Evolutionary conservation across 1,284 basidiomycete genomes (phyloP).

Genomic region (Trichosporon sp.): DNA sequence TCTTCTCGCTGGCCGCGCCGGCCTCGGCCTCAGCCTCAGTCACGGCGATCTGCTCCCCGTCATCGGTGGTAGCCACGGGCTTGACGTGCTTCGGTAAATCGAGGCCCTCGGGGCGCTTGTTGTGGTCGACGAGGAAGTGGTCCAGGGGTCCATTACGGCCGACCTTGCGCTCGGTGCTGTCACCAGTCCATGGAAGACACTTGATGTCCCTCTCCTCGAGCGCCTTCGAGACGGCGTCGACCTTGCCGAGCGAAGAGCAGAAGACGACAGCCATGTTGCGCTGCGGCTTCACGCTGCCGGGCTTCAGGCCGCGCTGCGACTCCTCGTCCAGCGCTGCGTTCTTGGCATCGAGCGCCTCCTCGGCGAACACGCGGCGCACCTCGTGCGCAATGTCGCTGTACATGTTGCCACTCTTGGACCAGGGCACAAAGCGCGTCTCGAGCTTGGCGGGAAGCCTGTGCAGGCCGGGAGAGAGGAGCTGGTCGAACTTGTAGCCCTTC

Average conservation of each 20-base stretch:
- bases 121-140: constrained; percentile 59
- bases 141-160: constrained; percentile 67
- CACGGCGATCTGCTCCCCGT: not conserved
- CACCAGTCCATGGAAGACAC: constrained; percentile 67
- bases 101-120: constrained; percentile 2
- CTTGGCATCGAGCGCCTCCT: constrained; percentile 34
- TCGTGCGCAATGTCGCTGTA: constrained; percentile 74
- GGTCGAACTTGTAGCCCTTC: constrained; percentile 58
- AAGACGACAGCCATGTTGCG: constrained; percentile 70
- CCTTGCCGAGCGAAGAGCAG: constrained; percentile 72
- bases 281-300: constrained; percentile 14
- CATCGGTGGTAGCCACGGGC: not conserved
- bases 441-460: constrained; percentile 74
- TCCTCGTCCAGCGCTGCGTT: constrained; percentile 65
- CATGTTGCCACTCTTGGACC: constrained; percentile 72
- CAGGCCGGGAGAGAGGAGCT: constrained; percentile 74
- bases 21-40: not conserved
- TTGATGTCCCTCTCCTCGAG: constrained; percentile 66
- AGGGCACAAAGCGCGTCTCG: constrained; percentile 69
- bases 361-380: constrained; percentile 59
- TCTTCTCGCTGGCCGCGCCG: constrained; percentile 23
- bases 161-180: constrained; percentile 60
- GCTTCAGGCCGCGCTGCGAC: constrained; percentile 18
- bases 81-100: not conserved
- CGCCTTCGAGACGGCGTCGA: constrained; percentile 63